Evolutionary conservation across 306 rosid genomes (phyloP).

Genomic region (Quercus bicolor): DNA sequence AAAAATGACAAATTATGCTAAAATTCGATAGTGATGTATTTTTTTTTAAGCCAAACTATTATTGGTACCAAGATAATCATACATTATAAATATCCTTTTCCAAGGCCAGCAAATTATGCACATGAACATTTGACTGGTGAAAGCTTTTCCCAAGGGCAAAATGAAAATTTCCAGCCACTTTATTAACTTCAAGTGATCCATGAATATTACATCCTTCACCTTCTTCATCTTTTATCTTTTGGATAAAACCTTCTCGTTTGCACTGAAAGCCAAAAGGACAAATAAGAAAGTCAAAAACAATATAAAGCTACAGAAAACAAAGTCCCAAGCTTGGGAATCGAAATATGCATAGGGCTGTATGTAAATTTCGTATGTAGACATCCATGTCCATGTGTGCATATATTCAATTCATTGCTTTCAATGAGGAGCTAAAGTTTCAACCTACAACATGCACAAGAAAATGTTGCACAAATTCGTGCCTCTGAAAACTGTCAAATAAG

Average conservation of each 20-base stretch:
- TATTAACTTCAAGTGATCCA: conserved; percentile 85
- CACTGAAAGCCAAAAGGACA: conserved; percentile 53
- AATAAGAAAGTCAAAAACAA: conserved; percentile 18
- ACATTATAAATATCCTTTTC: conserved; percentile 60
- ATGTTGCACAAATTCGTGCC: not conserved
- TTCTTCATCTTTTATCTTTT: conserved; percentile 74
- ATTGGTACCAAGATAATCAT: conserved; percentile 27
- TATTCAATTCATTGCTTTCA: not conserved
- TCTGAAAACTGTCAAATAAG: not conserved
- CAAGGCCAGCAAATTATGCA: conserved; percentile 52
- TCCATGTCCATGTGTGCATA: too few relatives aligned
- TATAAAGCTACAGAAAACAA: conserved; percentile 1
- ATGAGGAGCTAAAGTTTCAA: not conserved
- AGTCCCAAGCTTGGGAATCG: not conserved
- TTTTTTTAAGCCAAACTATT: not conserved
- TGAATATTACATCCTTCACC: conserved; percentile 93
- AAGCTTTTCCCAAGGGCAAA: conserved; percentile 80
- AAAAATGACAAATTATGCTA: conserved; percentile 1
- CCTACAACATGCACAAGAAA: not conserved
- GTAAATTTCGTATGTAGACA: not conserved
- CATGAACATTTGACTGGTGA: conserved; percentile 56
- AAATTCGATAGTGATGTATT: not conserved
- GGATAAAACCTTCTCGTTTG: conserved; percentile 84
- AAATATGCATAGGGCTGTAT: not conserved
- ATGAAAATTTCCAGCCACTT: conserved; percentile 89